Percentiles rank a stretch among this genome's conserved stretches.
Evolutionary conservation across 2,329 filamentous ascomycete species (phyloP).

Genomic region (Aspergillus hiratsukae): DNA sequence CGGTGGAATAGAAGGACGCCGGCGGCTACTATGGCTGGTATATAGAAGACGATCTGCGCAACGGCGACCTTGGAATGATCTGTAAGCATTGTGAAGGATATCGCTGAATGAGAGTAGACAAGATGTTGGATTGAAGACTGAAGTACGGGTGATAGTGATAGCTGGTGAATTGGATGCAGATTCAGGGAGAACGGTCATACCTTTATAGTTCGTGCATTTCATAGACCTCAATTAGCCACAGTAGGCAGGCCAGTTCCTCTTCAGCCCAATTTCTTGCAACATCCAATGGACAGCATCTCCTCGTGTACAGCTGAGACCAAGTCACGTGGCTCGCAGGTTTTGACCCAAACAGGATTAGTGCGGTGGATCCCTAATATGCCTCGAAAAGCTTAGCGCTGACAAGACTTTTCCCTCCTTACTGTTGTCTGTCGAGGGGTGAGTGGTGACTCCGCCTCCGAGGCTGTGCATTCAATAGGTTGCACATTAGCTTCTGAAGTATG

Average conservation of each 20-base stretch:
- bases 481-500: too few relatives aligned
- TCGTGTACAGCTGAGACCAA: background rate
- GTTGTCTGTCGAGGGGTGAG: background rate
- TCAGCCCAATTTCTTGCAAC: background rate
- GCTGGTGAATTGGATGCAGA: background rate
- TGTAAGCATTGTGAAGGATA: slow-evolving; percentile 10
- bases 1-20: slow-evolving; percentile 12
- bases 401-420: background rate
- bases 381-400: background rate
- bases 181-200: background rate
- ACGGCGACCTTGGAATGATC: slow-evolving; percentile 17
- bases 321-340: background rate
- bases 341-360: background rate
- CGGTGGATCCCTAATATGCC: background rate
- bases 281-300: background rate
- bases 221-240: background rate
- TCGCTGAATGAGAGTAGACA: background rate
- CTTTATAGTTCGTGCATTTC: background rate
- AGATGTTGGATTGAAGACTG: background rate
- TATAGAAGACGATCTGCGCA: slow-evolving; percentile 19
- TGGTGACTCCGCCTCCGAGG: background rate
- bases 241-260: background rate
- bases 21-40: slow-evolving; percentile 11
- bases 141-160: too few relatives aligned
- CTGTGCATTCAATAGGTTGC: background rate